phyloP scores from a whole-genome alignment of 208 protist genomes.

The Leptomonas pyrrhocoris region DNA sequence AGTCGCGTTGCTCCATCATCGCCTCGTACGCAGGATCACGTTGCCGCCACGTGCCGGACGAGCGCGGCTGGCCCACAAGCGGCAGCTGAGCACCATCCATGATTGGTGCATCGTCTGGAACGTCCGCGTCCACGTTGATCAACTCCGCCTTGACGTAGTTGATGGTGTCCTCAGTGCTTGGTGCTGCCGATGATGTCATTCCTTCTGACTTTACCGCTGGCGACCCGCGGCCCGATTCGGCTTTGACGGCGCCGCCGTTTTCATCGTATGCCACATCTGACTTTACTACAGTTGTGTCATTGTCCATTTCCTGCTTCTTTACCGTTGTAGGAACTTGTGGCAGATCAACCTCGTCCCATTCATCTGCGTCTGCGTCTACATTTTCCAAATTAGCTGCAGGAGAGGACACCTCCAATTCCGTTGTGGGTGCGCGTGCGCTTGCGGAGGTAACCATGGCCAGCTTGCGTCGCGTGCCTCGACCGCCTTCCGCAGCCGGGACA shows the following conservation, averaged over 20 bases:
- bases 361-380: slow-evolving; percentile 57
- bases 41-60: slow-evolving; percentile 44
- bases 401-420: neutral
- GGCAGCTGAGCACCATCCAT: slow-evolving; percentile 60
- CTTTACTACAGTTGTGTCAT: slow-evolving; percentile 32
- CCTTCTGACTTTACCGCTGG: slow-evolving; percentile 8
- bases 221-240: neutral
- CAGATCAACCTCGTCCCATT: slow-evolving; percentile 87
- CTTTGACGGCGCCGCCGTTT: slow-evolving; percentile 5
- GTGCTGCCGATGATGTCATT: neutral
- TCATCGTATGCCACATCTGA: slow-evolving; percentile 26
- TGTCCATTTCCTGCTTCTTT: slow-evolving; percentile 40
- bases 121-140: slow-evolving; percentile 31
- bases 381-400: slow-evolving; percentile 6
- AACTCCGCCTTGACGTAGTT: slow-evolving; percentile 35
- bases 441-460: slow-evolving; percentile 84
- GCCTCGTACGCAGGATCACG: slow-evolving; percentile 67
- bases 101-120: slow-evolving; percentile 7
- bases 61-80: slow-evolving; percentile 51
- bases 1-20: slow-evolving; percentile 74
- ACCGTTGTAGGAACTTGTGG: slow-evolving; percentile 15
- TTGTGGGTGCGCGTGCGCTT: slow-evolving; percentile 8
- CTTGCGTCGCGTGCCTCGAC: slow-evolving; percentile 78
- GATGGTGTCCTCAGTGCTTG: neutral
- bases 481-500: slow-evolving; percentile 76